Conservation (phyloP, 371 early-diverging fungal species). For the Lichtheimia ornata region DNA sequence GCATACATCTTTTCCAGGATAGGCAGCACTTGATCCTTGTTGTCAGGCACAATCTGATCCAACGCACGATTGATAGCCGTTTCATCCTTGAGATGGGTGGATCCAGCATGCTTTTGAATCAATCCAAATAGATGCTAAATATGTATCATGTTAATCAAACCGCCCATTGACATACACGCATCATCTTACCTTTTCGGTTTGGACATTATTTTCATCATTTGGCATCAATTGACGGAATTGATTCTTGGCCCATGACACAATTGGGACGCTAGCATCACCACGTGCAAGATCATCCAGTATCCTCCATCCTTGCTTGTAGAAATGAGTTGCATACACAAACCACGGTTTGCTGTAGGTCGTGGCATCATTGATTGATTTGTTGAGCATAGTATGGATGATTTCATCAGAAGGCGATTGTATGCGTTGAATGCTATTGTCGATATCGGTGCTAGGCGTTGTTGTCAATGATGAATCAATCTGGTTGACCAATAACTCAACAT, state of each 20-base stretch:
- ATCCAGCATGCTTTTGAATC: constrained; percentile 11
- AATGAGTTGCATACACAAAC: constrained; percentile 65
- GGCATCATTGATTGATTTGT: constrained; percentile 29
- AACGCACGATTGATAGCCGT: not conserved
- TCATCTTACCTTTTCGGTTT: constrained; percentile 25
- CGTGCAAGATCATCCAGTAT: constrained; percentile 54
- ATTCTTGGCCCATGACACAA: constrained; percentile 29
- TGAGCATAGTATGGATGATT: constrained; percentile 25
- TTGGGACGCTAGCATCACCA: constrained; percentile 18
- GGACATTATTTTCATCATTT: not conserved
- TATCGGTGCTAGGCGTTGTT: no score
- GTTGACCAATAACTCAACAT: no score
- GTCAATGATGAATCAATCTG: no score
- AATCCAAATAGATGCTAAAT: constrained; percentile 2
- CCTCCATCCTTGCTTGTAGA: constrained; percentile 64
- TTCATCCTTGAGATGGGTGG: not conserved
- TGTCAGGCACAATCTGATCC: not conserved
- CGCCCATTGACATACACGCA: not conserved
- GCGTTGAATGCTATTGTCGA: not conserved
- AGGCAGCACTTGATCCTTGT: constrained; percentile 8
- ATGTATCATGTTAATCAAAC: no score
- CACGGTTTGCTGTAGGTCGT: constrained; percentile 51
- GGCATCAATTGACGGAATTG: constrained; percentile 5
- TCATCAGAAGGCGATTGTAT: constrained; percentile 33
- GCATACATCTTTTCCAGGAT: constrained; percentile 24